Percentiles rank a stretch among this genome's conserved stretches.
Conservation (phyloP, 2,329 filamentous ascomycete species). For the Epichloe gansuensis region DNA sequence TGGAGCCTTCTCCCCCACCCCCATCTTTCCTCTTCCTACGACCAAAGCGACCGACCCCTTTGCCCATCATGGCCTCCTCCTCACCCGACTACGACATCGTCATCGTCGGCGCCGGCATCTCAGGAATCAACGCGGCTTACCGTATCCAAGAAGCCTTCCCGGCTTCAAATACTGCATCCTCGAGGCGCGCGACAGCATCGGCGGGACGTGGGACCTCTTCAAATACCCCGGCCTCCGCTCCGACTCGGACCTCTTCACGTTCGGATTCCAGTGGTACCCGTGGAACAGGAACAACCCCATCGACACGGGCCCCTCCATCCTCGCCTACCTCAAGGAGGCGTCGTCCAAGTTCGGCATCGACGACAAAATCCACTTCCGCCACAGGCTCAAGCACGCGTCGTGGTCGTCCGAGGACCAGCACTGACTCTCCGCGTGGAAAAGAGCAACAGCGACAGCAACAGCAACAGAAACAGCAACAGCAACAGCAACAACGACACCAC, state of each 20-base stretch:
- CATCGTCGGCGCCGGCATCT: conserved; percentile 58
- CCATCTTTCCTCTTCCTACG: no score
- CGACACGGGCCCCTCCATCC: conserved; percentile 35
- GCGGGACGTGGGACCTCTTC: conserved; percentile 66
- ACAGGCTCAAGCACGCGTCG: conserved; percentile 32
- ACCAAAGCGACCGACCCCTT: no score
- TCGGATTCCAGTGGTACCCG: conserved; percentile 55
- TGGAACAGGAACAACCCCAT: conserved; percentile 46
- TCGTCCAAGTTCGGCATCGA: conserved; percentile 26
- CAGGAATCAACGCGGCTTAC: conserved; percentile 60
- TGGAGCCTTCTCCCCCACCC: no score
- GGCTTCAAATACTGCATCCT: conserved; percentile 46
- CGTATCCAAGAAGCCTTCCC: conserved; percentile 43
- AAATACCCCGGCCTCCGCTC: conserved; percentile 58
- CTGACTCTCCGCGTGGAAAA: conserved; percentile 34
- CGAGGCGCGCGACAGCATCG: conserved; percentile 49
- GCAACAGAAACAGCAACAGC: neutral
- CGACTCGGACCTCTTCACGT: conserved; percentile 45
- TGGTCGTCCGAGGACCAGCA: conserved; percentile 24
- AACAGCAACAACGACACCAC: no score
- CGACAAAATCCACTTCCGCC: conserved; percentile 34
- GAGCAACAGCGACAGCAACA: conserved; percentile 6
- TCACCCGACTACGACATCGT: conserved; percentile 33
- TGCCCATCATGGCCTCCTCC: no score
- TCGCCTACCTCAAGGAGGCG: conserved; percentile 37